A percentile compares a stretch with the other conserved stretches of the same genome.
Evolutionary conservation across 345 rosid genomes (phyloP).

Genomic region (Stellera chamaejasme): DNA sequence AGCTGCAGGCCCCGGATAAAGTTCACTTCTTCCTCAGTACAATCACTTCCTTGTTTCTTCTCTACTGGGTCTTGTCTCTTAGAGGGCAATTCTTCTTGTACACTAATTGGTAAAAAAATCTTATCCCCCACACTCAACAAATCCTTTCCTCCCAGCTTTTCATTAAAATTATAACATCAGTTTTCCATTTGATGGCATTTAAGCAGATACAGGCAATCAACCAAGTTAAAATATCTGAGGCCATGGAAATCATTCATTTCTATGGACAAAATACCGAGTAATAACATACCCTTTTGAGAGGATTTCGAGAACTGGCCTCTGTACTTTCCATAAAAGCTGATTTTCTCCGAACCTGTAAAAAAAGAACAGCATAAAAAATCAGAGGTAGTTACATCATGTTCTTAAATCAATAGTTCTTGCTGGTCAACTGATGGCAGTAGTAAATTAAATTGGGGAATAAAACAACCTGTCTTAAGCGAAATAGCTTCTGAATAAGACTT

Average conservation of each 20-base stretch:
- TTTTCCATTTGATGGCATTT: background rate
- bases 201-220: no score
- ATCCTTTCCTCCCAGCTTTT: constrained; percentile 81
- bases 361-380: constrained; percentile 24
- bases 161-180: constrained; percentile 22
- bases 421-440: no score
- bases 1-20: constrained; percentile 57
- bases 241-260: background rate
- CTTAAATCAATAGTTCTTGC: no score
- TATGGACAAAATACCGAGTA: no score
- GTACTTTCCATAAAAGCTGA: constrained; percentile 13
- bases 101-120: constrained; percentile 61
- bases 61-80: constrained; percentile 26
- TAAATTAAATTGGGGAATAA: background rate
- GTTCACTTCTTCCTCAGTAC: constrained; percentile 52
- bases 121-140: constrained; percentile 59
- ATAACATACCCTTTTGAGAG: constrained; percentile 53
- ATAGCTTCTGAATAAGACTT: constrained; percentile 76
- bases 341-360: constrained; percentile 62
- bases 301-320: constrained; percentile 23
- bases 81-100: constrained; percentile 29
- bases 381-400: no score
- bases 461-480: constrained; percentile 78
- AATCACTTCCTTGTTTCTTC: constrained; percentile 30
- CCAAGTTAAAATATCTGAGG: background rate